Conservation (phyloP, 2,329 filamentous ascomycete genomes). For the Calonectria fujianensis region DNA sequence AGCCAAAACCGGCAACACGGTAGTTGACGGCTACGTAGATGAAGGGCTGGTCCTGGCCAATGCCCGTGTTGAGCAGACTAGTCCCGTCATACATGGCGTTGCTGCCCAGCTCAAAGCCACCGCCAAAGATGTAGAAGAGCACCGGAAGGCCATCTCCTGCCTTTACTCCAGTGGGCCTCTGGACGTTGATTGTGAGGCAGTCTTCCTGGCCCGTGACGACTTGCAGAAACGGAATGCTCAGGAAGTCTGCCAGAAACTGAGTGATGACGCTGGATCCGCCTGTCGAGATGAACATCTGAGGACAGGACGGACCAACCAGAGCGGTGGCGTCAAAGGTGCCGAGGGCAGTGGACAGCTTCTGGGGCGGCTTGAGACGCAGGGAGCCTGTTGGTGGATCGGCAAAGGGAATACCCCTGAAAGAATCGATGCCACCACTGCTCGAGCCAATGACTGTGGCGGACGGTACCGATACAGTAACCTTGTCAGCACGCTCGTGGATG, state of each 20-base stretch:
- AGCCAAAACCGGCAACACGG: constrained; percentile 83
- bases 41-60: constrained; percentile 71
- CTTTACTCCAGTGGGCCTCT: constrained; percentile 74
- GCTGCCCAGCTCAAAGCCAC: constrained; percentile 76
- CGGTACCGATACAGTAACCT: constrained; percentile 72
- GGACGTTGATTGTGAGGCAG: constrained; percentile 77
- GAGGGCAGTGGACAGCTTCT: constrained; percentile 71
- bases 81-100: constrained; percentile 72
- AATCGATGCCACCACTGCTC: constrained; percentile 72
- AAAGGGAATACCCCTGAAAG: constrained; percentile 85
- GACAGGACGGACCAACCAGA: constrained; percentile 75
- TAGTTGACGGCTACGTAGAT: constrained; percentile 88
- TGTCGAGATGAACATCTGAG: constrained; percentile 80
- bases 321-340: constrained; percentile 78
- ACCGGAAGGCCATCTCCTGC: constrained; percentile 77
- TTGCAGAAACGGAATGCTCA: constrained; percentile 76
- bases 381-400: constrained; percentile 80
- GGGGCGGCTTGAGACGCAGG: constrained; percentile 82
- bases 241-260: constrained; percentile 68
- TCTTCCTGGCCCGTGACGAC: constrained; percentile 75
- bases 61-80: constrained; percentile 66
- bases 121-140: constrained; percentile 82
- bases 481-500: constrained; percentile 65
- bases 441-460: constrained; percentile 75
- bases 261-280: constrained; percentile 62